Evolutionary conservation across 202 grass and related monocot genomes (phyloP).

Genomic region (Digitaria exilis): DNA sequence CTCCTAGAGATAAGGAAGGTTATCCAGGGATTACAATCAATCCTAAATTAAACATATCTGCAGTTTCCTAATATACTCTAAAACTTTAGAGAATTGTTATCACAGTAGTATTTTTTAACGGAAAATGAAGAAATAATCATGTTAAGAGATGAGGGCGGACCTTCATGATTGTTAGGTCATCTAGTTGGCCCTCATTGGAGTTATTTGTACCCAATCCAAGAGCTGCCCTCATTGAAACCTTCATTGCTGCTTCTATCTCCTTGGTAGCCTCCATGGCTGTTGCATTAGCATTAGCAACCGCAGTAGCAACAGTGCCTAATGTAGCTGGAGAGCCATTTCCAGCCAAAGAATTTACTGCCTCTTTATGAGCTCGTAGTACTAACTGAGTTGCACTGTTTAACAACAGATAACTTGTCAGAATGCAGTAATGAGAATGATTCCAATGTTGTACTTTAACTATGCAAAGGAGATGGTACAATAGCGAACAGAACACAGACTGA

Average conservation of each 20-base stretch:
- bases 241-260: slow-evolving; percentile 92
- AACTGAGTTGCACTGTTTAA: slow-evolving; percentile 79
- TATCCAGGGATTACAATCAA: too few relatives aligned
- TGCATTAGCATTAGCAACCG: slow-evolving; percentile 88
- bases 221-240: slow-evolving; percentile 80
- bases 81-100: not conserved
- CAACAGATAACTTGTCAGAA: slow-evolving; percentile 18
- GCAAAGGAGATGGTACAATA: slow-evolving; percentile 5
- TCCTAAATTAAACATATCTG: too few relatives aligned
- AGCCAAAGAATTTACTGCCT: slow-evolving; percentile 88
- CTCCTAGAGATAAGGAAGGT: too few relatives aligned
- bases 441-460: slow-evolving; percentile 6
- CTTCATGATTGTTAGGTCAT: slow-evolving; percentile 98
- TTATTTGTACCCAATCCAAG: slow-evolving; percentile 68
- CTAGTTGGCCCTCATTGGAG: slow-evolving; percentile 67
- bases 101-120: not conserved
- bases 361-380: slow-evolving; percentile 89
- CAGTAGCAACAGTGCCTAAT: slow-evolving; percentile 84
- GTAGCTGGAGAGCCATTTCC: slow-evolving; percentile 72
- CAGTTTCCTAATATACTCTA: too few relatives aligned
- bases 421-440: slow-evolving; percentile 22
- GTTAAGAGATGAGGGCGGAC: slow-evolving; percentile 39
- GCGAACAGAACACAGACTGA: too few relatives aligned
- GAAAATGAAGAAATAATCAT: slow-evolving; percentile 11
- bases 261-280: slow-evolving; percentile 92